Conservation (phyloP, 2,329 filamentous ascomycete species). For the Pseudocercospora cruenta region DNA sequence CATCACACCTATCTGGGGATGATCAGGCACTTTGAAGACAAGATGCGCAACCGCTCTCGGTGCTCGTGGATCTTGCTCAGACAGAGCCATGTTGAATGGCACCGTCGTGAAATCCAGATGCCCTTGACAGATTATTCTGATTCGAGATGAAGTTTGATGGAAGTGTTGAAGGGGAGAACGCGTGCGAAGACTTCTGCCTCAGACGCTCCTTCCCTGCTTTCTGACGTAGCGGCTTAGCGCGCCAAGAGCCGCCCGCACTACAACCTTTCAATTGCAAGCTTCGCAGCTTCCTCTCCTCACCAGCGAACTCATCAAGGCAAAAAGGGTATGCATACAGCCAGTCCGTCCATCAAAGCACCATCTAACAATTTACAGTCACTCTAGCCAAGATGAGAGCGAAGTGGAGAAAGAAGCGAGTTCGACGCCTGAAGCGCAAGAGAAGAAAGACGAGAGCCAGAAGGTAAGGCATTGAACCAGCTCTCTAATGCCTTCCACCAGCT, state of each 20-base stretch:
- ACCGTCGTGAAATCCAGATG: neutral
- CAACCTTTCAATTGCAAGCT: slow-evolving; percentile 19
- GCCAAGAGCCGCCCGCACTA: slow-evolving; percentile 20
- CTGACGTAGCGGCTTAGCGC: slow-evolving; percentile 15
- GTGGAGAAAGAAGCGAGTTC: slow-evolving; percentile 99
- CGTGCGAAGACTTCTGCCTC: neutral
- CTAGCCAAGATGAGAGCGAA: slow-evolving; percentile 81
- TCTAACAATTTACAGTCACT: slow-evolving; percentile 32
- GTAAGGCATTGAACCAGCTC: slow-evolving; percentile 61
- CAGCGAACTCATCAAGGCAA: slow-evolving; percentile 28
- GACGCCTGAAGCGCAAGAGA: slow-evolving; percentile 99
- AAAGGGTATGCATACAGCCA: slow-evolving; percentile 13
- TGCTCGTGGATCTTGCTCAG: neutral
- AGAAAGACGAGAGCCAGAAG: slow-evolving; percentile 99
- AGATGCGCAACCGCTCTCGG: slow-evolving; percentile 13
- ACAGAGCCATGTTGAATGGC: slow-evolving; percentile 29
- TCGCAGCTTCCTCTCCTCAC: slow-evolving; percentile 16
- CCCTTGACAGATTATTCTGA: neutral
- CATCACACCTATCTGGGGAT: neutral
- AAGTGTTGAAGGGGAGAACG: neutral
- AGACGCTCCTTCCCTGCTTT: neutral
- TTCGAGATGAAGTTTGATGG: slow-evolving; percentile 3
- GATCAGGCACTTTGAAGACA: slow-evolving; percentile 9
- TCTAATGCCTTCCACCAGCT: slow-evolving; percentile 13
- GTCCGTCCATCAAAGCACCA: neutral